Base-by-base conservation (phyloP, 768 basidiomycete species). In the Pisolithus albus region DNA sequence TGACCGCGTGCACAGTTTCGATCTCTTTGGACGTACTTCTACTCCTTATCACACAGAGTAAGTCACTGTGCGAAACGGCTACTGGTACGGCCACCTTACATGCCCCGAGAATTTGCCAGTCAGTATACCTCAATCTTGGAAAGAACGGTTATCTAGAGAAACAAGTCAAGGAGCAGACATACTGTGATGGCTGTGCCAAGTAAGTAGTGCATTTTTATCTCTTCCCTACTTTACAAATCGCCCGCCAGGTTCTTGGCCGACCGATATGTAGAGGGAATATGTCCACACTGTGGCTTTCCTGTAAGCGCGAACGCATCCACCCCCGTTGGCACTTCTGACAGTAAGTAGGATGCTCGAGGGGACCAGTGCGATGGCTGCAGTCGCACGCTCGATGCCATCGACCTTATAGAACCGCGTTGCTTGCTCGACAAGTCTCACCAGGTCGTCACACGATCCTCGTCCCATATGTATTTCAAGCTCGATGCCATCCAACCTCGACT, bases 351-450 rank as follows among this genome's bases (percentile, higher is more conserved):
- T 61, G 96, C 95, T 32, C 88, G 96, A 34, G 96, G 96, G 7
- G 96, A 99, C 67, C 96, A 99, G 72, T 99, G 96, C 68, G 96
- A 99, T 68, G 76, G 83, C 49, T 99, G 96, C 67, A 83, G 86
- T 42, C 80, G 90, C 50, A 97, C 96, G 2, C 80, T 96, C 41
- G 92, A 97, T 56, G 92, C 96, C 2, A 80, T 94, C 53, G 92
- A 96, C 60, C 79, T 99, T 50, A 77, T 97, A 68, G 86, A 92
- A 59, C 96, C 96, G n/a, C 83, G 93, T 40, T 99, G 96, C 65
- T 81, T 93, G 50, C 77, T 96, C 51, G 76, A 92, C 70, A 86
- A 83, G 64, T 74, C 81, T 0, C 94, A 95, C 64, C 78, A 72
- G 32, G 81, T 96, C 38, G 80, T 82, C 7, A 83, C 88, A 38